phyloP scores from a whole-genome alignment of 2,329 filamentous ascomycete genomes.

The Fusarium anguioides region DNA sequence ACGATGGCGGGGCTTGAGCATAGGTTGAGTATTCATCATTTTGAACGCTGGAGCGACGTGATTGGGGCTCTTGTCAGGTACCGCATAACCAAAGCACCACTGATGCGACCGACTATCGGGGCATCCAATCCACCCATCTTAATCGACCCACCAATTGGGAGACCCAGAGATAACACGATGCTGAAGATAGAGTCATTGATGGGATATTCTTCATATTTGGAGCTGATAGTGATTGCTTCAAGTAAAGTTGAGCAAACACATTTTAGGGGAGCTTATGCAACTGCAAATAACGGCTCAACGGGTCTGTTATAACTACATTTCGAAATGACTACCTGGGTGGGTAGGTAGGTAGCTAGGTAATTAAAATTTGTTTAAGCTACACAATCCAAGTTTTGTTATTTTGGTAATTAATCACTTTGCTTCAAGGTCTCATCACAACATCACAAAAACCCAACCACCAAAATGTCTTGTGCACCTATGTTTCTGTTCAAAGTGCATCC shows the following conservation, averaged over 20 bases:
- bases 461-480: not conserved
- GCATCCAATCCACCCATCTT: no score
- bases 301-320: not conserved
- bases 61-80: constrained; percentile 36
- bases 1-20: constrained; percentile 41
- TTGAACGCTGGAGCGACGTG: constrained; percentile 11
- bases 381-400: not conserved
- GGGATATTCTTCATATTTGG: not conserved
- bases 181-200: constrained; percentile 6
- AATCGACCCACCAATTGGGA: constrained; percentile 37
- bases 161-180: constrained; percentile 35
- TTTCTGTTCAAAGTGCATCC: not conserved
- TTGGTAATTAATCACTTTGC: not conserved
- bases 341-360: no score
- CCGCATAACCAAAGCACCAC: constrained; percentile 16
- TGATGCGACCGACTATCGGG: constrained; percentile 20
- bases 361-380: not conserved
- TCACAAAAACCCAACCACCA: not conserved
- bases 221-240: not conserved
- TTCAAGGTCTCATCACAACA: not conserved
- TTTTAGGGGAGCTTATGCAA: not conserved
- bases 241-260: not conserved
- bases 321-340: not conserved
- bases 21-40: constrained; percentile 10
- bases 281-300: not conserved